Base-by-base conservation (phyloP, 495 filamentous ascomycete species). In the Rhypophila decipiens region DNA sequence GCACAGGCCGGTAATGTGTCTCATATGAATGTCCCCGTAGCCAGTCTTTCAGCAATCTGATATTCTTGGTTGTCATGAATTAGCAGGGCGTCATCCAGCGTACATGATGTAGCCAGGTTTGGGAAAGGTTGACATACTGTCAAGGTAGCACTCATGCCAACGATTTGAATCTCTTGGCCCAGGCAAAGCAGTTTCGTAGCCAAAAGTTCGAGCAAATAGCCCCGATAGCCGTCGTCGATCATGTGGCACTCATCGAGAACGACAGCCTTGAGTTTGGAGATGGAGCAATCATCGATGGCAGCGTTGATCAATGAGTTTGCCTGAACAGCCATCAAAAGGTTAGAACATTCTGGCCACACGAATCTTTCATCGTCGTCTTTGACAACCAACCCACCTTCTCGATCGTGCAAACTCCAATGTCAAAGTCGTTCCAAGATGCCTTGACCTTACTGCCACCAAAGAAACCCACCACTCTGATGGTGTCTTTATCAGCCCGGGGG, bases 201-300 rank as follows among this genome's bases (percentile, higher is more conserved):
- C 68, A 90, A 79, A n/a, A 90, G 64, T 60, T 93, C 87, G 43
- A 93, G 68, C 1, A 90, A 71, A 55, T 89, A 90, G 4, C 87
- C 87, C n/a, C 87, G 80, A 55, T 79, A 75, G 29, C 85, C 81
- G 59, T 90, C 87, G 48, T 85, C 82, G 15, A 93, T 69, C 85
- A 93, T 89, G 52, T 93, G 87, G 3, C 89, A 64, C 57, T 90
- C 87, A 58, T 90, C 87, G 13, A 93, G 66, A 8, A 90, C 85
- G 23, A 90, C 80, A 18, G 82, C 67, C 21, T 76, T 79, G 39
- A 90, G 63, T 11, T 81, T 72, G 10, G 77, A 68, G 50, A 89
- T 78, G 12, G 71, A 78, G 57, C 78, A 81, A 47, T 90, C 83
- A 51, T 85, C 84, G 55, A 90, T 85, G 12, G 85, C 80, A 20